Conservation (phyloP, 305 asterid species). For the Solanum hybrid region DNA sequence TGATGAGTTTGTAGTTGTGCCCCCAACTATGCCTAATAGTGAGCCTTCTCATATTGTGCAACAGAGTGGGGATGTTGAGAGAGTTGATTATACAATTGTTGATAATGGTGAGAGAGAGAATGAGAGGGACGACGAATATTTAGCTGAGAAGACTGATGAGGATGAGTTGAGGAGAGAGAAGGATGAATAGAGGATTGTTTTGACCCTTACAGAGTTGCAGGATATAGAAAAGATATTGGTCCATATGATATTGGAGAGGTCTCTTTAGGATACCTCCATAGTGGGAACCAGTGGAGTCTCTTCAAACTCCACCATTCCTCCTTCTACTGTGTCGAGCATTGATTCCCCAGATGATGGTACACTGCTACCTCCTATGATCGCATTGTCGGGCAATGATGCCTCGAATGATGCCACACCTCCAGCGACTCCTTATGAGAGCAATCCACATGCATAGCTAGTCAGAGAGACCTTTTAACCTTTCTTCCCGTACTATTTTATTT, state of each 20-base stretch:
- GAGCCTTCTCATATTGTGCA: neutral
- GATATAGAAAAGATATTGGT: neutral
- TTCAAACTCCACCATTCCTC: too few relatives aligned
- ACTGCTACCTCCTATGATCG: too few relatives aligned
- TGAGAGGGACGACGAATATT: neutral
- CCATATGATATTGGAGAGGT: neutral
- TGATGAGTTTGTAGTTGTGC: neutral
- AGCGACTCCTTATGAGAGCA: too few relatives aligned
- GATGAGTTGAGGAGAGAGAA: neutral
- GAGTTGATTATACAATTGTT: too few relatives aligned
- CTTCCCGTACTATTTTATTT: too few relatives aligned
- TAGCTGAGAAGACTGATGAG: neutral
- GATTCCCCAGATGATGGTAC: too few relatives aligned
- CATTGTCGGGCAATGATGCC: too few relatives aligned
- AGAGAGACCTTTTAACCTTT: too few relatives aligned
- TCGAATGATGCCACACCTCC: too few relatives aligned
- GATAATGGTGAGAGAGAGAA: neutral
- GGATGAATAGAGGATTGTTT: neutral
- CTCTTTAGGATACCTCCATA: neutral
- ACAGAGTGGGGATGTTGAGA: neutral
- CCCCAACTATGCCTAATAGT: neutral
- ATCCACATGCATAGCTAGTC: too few relatives aligned
- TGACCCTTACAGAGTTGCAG: neutral
- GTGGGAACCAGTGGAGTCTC: neutral
- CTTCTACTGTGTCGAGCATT: too few relatives aligned